A percentile compares a stretch with the other conserved stretches of the same genome.
phyloP scores from a whole-genome alignment of 2,329 filamentous ascomycete genomes.

The Monilinia fructigena region DNA sequence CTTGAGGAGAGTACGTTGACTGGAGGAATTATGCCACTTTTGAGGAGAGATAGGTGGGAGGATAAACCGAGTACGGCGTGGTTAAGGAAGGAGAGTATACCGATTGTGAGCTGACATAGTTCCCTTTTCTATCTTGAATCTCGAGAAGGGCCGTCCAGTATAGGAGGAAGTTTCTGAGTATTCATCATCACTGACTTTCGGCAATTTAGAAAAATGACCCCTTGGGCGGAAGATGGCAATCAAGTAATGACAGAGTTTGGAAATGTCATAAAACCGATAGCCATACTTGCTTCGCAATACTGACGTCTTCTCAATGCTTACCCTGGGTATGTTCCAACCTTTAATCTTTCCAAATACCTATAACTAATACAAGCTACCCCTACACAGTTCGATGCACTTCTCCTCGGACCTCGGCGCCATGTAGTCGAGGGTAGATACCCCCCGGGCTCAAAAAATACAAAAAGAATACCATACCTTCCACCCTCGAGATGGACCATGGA shows the following conservation, averaged over 20 bases:
- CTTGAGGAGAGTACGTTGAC: neutral
- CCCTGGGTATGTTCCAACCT: conserved; percentile 1
- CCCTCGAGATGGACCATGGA: conserved; percentile 1
- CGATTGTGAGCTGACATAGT: conserved; percentile 6
- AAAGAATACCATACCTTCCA: neutral
- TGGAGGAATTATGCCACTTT: neutral
- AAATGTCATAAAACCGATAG: neutral
- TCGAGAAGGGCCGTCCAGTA: no score
- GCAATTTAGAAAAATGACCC: neutral
- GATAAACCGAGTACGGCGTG: conserved; percentile 10
- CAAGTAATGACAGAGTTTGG: conserved; percentile 15
- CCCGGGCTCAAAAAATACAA: neutral
- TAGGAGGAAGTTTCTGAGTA: neutral
- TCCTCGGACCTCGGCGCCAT: neutral
- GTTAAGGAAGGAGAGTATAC: conserved; percentile 2
- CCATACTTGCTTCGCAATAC: neutral
- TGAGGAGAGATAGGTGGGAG: conserved; percentile 6
- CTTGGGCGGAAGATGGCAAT: conserved; percentile 9
- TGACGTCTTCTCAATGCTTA: conserved; percentile 3
- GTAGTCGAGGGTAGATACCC: neutral
- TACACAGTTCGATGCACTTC: neutral
- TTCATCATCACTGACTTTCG: neutral
- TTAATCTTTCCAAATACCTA: neutral
- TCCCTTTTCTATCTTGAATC: neutral
- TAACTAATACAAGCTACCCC: neutral